Evolutionary conservation across 768 basidiomycete genomes (phyloP).

Genomic region (Lactarius quietus): DNA sequence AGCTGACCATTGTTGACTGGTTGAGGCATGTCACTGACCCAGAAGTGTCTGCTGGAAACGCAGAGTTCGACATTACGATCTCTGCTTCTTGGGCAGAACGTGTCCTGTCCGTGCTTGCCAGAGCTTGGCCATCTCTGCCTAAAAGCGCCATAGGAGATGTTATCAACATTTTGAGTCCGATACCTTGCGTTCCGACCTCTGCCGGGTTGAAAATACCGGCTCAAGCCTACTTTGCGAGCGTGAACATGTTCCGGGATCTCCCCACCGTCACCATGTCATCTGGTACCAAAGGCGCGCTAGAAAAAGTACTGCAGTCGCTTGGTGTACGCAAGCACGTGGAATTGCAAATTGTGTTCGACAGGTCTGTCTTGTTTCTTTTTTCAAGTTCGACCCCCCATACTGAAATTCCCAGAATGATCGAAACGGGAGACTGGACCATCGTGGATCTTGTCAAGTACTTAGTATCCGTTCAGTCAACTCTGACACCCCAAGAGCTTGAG

Average conservation of each 20-base stretch:
- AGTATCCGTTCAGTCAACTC: conserved; percentile 66
- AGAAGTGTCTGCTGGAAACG: conserved; percentile 38
- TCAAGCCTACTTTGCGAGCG: conserved; percentile 81
- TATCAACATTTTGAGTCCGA: conserved; percentile 40
- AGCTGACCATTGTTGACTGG: conserved; percentile 77
- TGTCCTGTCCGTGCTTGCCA: conserved; percentile 60
- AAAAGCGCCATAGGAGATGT: conserved; percentile 43
- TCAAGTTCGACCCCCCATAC: background rate
- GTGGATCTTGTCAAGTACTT: conserved; percentile 85
- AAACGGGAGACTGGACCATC: conserved; percentile 87
- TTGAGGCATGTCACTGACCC: conserved; percentile 57
- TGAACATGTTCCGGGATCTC: conserved; percentile 85
- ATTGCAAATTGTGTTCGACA: conserved; percentile 84
- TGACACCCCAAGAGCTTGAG: conserved; percentile 55
- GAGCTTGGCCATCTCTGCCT: conserved; percentile 67
- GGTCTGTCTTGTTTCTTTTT: conserved; percentile 41
- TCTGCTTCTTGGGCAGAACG: conserved; percentile 80
- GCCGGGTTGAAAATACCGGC: conserved; percentile 67
- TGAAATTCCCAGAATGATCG: conserved; percentile 63
- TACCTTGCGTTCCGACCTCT: conserved; percentile 50
- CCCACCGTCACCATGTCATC: conserved; percentile 74
- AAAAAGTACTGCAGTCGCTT: conserved; percentile 64
- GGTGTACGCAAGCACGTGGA: conserved; percentile 92
- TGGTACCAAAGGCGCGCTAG: conserved; percentile 66
- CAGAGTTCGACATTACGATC: conserved; percentile 56